These are phyloP conservation scores for Plenodomus tracheiphilus DNA, from an alignment of 2,329 filamentous ascomycete genomes.

Conservation along the genomic window DNA sequence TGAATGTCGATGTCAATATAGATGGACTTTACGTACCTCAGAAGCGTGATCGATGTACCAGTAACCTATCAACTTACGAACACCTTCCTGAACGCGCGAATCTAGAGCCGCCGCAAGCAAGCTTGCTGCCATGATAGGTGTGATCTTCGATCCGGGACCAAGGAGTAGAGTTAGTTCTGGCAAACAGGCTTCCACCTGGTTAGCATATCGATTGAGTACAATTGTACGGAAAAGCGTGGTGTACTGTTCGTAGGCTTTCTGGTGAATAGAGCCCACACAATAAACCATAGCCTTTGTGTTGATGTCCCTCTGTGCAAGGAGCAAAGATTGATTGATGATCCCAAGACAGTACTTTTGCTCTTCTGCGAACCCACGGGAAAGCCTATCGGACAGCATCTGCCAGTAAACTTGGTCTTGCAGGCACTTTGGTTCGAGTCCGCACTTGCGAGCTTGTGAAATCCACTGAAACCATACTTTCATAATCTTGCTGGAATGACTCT, in stretches of 20 bases:
- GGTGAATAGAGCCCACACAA: conserved; percentile 18
- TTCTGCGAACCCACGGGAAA: conserved; percentile 50
- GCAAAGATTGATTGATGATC: conserved; percentile 49
- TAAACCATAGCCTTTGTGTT: conserved; percentile 27
- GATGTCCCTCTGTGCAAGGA: conserved; percentile 31
- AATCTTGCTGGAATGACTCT: conserved; percentile 16
- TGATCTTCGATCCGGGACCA: conserved; percentile 39
- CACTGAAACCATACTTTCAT: conserved; percentile 45
- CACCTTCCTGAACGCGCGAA: conserved; percentile 49
- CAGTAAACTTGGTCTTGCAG: conserved; percentile 45
- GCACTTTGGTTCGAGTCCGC: conserved; percentile 21
- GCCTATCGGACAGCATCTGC: conserved; percentile 41
- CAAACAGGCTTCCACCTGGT: conserved; percentile 53
- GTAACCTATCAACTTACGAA: conserved; percentile 51
- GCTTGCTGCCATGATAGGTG: conserved; percentile 47
- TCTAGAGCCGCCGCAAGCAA: conserved; percentile 48
- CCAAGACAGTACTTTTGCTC: conserved; percentile 52
- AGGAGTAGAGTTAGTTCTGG: conserved; percentile 47
- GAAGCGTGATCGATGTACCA: conserved; percentile 47
- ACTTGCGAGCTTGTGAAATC: conserved; percentile 25
- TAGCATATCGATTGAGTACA: conserved; percentile 53
- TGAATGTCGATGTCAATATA: not conserved
- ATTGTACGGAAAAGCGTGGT: conserved; percentile 53
- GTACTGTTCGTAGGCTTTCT: conserved; percentile 48
- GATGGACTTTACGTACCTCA: conserved; percentile 9